Base-by-base conservation (phyloP, 768 basidiomycete genomes). In the Sarcodon aspratus region DNA sequence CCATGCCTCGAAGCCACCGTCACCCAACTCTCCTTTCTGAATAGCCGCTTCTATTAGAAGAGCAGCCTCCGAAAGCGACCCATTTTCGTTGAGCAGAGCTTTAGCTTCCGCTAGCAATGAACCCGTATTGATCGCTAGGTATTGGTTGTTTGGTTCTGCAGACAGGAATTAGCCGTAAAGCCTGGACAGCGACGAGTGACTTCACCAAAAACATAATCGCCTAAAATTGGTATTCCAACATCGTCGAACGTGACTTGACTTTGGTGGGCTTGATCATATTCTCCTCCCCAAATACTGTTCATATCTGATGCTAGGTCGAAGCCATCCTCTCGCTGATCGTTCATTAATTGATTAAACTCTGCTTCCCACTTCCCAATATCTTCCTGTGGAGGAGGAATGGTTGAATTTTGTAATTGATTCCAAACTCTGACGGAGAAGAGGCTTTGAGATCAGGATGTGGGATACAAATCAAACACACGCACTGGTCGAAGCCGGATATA, bases 31-130 rank as follows among this genome's bases (percentile, higher is more conserved):
- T 9, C 83, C 86, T 54, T 74, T 74, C 64, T 87, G 82, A 50
- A 97, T 87, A 35, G 91, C 90, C 11, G 91, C 91, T 67, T 99
- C 95, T 17, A 98, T 70, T 57, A 95, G 70, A 36, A 92, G 70
- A 0, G 83, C 85, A 10, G 84, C 91, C 60, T 96, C 90, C 2
- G 90, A 82, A 18, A 99, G 65, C 2, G 93, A 87, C 1, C 90
- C 92, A 48, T 91, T 90, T 50, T 76, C 74, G 17, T 81, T 77
- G 9, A 98, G 67, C 12, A 94, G 65, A 12, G 72, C 69, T 62
- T 93, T 91, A 1, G 90, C 93, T 52, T 85, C 80, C 44, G 62
- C 67, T n/a, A 88, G 65, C 5, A 63, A 59, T 33, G 79, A 75
- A n/a, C 69, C 72, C 31, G 67, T 64, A 2, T 71, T 69, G 0